Evolutionary conservation across 2,329 filamentous ascomycete genomes (phyloP).

Genomic region (Aspergillus piperis): DNA sequence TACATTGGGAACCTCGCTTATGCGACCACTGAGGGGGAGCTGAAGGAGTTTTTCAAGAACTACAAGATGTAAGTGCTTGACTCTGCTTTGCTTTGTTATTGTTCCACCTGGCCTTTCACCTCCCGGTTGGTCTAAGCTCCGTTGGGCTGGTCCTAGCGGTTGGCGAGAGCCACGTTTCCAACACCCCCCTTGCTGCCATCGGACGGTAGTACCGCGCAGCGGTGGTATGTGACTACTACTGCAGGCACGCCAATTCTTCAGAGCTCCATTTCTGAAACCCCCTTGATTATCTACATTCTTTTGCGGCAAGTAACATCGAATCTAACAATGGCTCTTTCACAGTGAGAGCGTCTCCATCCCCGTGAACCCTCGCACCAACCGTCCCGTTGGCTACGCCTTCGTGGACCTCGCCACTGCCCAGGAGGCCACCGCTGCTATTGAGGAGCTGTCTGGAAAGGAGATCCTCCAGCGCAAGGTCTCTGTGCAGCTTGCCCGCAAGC

Average conservation of each 20-base stretch:
- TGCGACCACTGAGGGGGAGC: constrained; percentile 99
- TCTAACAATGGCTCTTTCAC: constrained; percentile 40
- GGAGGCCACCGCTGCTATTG: constrained; percentile 93
- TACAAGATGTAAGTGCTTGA: constrained; percentile 87
- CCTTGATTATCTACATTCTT: neutral
- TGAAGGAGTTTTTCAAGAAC: constrained; percentile 99
- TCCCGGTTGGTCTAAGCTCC: constrained; percentile 5
- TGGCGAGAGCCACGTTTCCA: neutral
- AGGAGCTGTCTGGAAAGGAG: constrained; percentile 94
- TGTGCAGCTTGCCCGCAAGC: constrained; percentile 97
- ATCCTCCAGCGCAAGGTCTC: constrained; percentile 99
- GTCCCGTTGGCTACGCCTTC: constrained; percentile 97
- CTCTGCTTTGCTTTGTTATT: constrained; percentile 10
- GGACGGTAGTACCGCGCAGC: neutral
- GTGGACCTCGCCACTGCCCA: constrained; percentile 93
- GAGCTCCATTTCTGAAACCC: neutral
- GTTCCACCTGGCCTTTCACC: constrained; percentile 5
- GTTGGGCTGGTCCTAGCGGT: neutral
- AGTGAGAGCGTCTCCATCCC: constrained; percentile 99
- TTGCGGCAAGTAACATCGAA: neutral
- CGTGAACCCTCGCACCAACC: constrained; percentile 98
- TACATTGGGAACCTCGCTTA: constrained; percentile 99
- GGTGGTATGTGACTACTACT: neutral
- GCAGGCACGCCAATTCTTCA: neutral
- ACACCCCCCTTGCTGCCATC: neutral